These are phyloP conservation scores for Suillus ampliporus DNA, from an alignment of 768 basidiomycete species.

Conservation along the genomic window DNA sequence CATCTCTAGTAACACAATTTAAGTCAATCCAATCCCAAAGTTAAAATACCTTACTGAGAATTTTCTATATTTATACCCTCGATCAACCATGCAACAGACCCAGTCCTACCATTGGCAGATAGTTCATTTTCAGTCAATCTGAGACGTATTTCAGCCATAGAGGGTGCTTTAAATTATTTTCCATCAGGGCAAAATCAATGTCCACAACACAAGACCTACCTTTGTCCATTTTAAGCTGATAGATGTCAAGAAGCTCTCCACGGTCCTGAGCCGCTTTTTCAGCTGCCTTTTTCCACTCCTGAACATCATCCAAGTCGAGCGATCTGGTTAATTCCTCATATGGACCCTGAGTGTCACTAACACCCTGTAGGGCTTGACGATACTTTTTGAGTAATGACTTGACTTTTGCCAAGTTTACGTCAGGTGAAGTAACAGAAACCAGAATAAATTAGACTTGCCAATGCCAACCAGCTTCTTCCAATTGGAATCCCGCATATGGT, in stretches of 20 bases:
- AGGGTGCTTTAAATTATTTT: constrained; percentile 2
- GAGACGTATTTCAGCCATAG: constrained; percentile 8
- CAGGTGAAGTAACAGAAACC: too few species aligned
- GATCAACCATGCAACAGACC: constrained; percentile 9
- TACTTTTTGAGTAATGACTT: constrained; percentile 2
- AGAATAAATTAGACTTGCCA: constrained; percentile 13
- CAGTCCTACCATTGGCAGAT: background rate
- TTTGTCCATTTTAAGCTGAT: constrained; percentile 9
- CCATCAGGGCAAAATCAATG: background rate
- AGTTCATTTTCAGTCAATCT: background rate
- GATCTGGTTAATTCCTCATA: constrained; percentile 2
- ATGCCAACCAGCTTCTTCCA: constrained; percentile 37
- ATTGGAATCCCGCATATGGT: constrained; percentile 37
- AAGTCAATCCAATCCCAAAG: background rate
- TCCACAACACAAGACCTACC: constrained; percentile 1
- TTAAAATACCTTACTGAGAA: constrained; percentile 10
- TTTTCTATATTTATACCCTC: constrained; percentile 12
- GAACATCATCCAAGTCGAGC: background rate
- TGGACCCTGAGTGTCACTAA: constrained; percentile 7
- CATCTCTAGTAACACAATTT: constrained; percentile 8
- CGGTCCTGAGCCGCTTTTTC: background rate
- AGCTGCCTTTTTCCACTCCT: background rate
- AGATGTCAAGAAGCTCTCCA: constrained; percentile 7
- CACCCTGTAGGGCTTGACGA: background rate
- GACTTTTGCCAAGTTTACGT: too few species aligned